Base-by-base conservation (phyloP, 306 rosid genomes). In the Senna siamea region DNA sequence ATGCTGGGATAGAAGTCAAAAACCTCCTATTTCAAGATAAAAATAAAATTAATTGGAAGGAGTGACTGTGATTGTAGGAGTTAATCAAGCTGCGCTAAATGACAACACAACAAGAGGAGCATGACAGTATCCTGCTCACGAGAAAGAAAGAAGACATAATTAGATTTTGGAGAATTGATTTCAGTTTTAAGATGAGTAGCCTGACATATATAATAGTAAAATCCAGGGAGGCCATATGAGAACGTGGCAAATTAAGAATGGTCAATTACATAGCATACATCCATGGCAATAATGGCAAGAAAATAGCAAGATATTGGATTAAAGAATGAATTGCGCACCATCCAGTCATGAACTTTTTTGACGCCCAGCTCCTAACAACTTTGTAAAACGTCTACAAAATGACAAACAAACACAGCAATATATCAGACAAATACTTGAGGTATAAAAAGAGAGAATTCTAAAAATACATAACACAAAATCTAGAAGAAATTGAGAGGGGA, bases 331-430 rank as follows among this genome's bases (percentile, higher is more conserved):
- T 60, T 69, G 67, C 83, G 54, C 79, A 93, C 98, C 98, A 93
- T 88, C 98, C 98, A 1, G 95, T 88, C 96, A 93, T 93, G 86
- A 93, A 93, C 89, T 93, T 93, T 78, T 93, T 93, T 3, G 98
- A 93, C 26, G 98, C 92, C 98, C 98, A 93, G 86, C 98, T 93
- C 81, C 91, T 79, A 69, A 90, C 69, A 73, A 93, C 96, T 85
- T 85, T 93, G 93, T 68, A 87, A 81, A 93, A 88, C 3, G 98
- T 90, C 98, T 93, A 79, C 93, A 88, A 48, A 61, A 28, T 53
- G 47, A 88, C 62, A 74, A 51, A 73, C 50, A 71, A 68, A 74
- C 38, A 58, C 38, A 63, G 52, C 46, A 52, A 75, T 15, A 26
- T 70, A 75, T 85, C 70, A 79, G 76, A 12, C 17, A 72, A 58